Evolutionary conservation across 768 basidiomycete genomes (phyloP).

Genomic region (Austroboletus festivus): DNA sequence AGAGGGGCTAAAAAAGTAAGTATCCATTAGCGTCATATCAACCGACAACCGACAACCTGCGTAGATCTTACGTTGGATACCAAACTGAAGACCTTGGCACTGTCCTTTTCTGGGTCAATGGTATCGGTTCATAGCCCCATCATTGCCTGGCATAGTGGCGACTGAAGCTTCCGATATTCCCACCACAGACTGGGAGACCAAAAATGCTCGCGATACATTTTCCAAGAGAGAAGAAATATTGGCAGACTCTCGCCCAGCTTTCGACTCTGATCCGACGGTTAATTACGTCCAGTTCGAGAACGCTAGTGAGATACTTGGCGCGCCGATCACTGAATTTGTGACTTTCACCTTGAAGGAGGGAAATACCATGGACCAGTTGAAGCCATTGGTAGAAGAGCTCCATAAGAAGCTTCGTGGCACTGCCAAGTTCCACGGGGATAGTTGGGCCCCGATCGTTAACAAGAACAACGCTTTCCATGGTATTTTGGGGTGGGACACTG

Average conservation of each 20-base stretch:
- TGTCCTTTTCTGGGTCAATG: slow-evolving; percentile 27
- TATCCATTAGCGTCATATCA: not conserved
- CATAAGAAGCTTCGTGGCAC: slow-evolving; percentile 20
- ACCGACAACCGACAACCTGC: no score
- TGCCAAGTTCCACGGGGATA: slow-evolving; percentile 26
- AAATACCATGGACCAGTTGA: slow-evolving; percentile 15
- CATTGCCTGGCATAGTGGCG: slow-evolving; percentile 1
- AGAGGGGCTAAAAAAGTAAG: slow-evolving; percentile 21
- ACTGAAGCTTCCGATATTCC: slow-evolving; percentile 7
- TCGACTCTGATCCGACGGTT: slow-evolving; percentile 16
- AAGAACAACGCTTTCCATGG: slow-evolving; percentile 24
- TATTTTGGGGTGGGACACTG: slow-evolving; percentile 38
- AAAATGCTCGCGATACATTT: slow-evolving; percentile 15
- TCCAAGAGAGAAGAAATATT: slow-evolving; percentile 1
- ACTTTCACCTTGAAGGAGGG: slow-evolving; percentile 31
- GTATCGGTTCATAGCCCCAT: slow-evolving; percentile 2
- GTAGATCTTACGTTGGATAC: slow-evolving; percentile 30
- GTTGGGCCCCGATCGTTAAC: slow-evolving; percentile 25
- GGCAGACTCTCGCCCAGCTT: slow-evolving; percentile 9
- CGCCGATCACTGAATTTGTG: slow-evolving; percentile 34
- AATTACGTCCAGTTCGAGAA: slow-evolving; percentile 24
- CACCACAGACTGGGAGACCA: slow-evolving; percentile 26
- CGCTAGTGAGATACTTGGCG: slow-evolving; percentile 15
- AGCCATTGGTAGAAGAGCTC: slow-evolving; percentile 22
- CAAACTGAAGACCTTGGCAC: slow-evolving; percentile 24